Evolutionary conservation across 1,284 basidiomycete species (phyloP), one percentile per base, ranked within the genome.

Genomic region (Leccinum pachyderme): DNA sequence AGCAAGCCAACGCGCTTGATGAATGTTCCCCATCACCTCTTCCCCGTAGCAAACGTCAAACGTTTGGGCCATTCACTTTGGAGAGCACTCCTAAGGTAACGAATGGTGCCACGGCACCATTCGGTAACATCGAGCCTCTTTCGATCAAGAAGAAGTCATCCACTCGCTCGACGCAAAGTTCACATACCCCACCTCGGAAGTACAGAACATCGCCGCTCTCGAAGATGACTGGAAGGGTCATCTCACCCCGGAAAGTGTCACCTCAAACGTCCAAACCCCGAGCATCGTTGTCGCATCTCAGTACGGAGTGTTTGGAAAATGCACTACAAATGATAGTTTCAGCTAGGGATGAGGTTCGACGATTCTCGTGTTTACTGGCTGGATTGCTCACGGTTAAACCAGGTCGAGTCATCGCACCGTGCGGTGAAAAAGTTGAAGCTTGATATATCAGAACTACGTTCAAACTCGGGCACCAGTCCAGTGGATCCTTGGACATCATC

Each of bases 91-190:
- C 82, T 7, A 83, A 75, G 62, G 66, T 65, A 24, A 61, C 62
- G 45, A 64, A 66, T 28, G 63, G 67, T 29, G 52, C 64, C 18
- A 53, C 54, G 28, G 53, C 25, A 32, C 63, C 52, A 52, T 63
- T 61, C 53, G 63, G 54, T 53, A 64, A 62, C 28, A 69, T 89
- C 28, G 87, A 89, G 63, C 89, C 89, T 8, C 73, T 92, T 53
- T 86, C 84, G 2, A 91, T 92, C 66, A 89, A 86, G 76, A 91
- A 92, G 75, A 91, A 89, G 71, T 74, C 79, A 4, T 87, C 86
- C 5, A 74, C 69, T 37, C 78, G 80, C 41, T 74, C 72, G 44
- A 64, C 70, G 9, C 67, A 69, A 5, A 69, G 70, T 54, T 59
- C 81, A 13, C 74, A 79, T 41, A 72, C 77, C 11, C 71, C 78